Base-by-base conservation (phyloP, 768 basidiomycete species). In the Pseudohyphozyma bogoriensis region DNA sequence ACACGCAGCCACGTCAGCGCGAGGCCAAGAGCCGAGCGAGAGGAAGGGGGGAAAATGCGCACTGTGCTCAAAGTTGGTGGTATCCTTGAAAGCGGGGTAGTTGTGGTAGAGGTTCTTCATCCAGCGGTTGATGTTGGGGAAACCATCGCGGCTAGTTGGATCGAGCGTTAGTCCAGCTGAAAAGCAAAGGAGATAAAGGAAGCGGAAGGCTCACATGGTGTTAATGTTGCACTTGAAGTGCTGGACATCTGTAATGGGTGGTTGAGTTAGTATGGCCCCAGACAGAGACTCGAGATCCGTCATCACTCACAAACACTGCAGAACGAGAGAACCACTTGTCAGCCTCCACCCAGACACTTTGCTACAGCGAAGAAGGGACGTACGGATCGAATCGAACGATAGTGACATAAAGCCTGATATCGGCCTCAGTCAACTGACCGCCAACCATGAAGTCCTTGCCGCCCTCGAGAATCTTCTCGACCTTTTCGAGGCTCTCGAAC, bases 201-300 rank as follows among this genome's bases (percentile, higher is more conserved):
- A 60, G 45, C 6, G 4, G 32, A 35, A 22, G 20, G 13, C 4
- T 11, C 33, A 13, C 20, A n/a, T 66, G 45, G 81, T 83, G 33
- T 85, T 83, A 65, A 89, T 72, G 77, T 93, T 91, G 76, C 89
- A 92, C 67, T 96, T 96, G 81, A 97, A 97, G 72, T 90, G 88
- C 0, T 85, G 96, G 20, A 86, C 92, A 1, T 42, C 45, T 52
- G 44, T 28, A 16, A 33, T 29, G 12, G 28, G 33, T 15, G 18
- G 35, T 28, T 9, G 20, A 12, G 35, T 18, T 20, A 55, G 54
- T 12, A 6, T 4, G 20, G n/a, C 12, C n/a, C n/a, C 13, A 1
- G 44, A 32, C 7, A 6, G 33, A 6, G 10, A 28, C 1, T 33
- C 16, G 31, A 29, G 42, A 45, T 49, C 4, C 26, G 33, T 6